These are phyloP conservation scores for Cladophialophora chaetospira DNA, from an alignment of 2,329 filamentous ascomycete species.

Conservation along the genomic window DNA sequence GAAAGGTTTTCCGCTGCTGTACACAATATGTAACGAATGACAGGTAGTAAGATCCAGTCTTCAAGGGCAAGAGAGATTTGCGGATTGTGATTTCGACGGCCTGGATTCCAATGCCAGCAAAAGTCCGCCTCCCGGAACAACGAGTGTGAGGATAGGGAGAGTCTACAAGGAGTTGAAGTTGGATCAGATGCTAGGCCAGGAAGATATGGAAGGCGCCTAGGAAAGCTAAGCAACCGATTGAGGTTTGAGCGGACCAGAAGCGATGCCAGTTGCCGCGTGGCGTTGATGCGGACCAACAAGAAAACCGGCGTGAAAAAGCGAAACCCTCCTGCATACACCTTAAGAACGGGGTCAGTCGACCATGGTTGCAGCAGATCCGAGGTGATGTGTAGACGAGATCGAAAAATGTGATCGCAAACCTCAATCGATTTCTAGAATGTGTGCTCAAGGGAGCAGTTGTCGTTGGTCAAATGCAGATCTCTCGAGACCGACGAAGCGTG, in stretches of 20 bases:
- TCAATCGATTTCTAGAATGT: slow-evolving; percentile 15
- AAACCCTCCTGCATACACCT: background rate
- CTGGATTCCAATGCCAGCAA: slow-evolving; percentile 6
- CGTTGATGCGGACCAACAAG: slow-evolving; percentile 6
- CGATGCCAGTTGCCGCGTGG: slow-evolving; percentile 12
- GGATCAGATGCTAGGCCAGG: background rate
- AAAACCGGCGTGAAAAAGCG: slow-evolving; percentile 7
- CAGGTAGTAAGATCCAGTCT: slow-evolving; percentile 8
- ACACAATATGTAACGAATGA: slow-evolving; percentile 17
- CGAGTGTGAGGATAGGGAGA: slow-evolving; percentile 18
- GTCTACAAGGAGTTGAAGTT: slow-evolving; percentile 9
- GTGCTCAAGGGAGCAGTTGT: slow-evolving; percentile 12
- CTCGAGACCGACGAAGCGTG: background rate
- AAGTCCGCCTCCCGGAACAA: slow-evolving; percentile 6
- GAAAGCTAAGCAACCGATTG: slow-evolving; percentile 2
- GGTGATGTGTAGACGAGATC: background rate
- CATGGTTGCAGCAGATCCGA: background rate
- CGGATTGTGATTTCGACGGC: slow-evolving; percentile 13
- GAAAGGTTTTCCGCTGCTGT: slow-evolving; percentile 9
- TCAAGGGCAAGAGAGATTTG: slow-evolving; percentile 5
- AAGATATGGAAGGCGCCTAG: slow-evolving; percentile 16
- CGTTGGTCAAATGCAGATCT: slow-evolving; percentile 16
- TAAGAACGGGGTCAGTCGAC: background rate
- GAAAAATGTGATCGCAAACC: background rate
- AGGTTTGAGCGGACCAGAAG: slow-evolving; percentile 13